Evolutionary conservation across 2,329 filamentous ascomycete species (phyloP), one percentile per base, ranked within the genome.

Genomic region (Annulohypoxylon truncatum): DNA sequence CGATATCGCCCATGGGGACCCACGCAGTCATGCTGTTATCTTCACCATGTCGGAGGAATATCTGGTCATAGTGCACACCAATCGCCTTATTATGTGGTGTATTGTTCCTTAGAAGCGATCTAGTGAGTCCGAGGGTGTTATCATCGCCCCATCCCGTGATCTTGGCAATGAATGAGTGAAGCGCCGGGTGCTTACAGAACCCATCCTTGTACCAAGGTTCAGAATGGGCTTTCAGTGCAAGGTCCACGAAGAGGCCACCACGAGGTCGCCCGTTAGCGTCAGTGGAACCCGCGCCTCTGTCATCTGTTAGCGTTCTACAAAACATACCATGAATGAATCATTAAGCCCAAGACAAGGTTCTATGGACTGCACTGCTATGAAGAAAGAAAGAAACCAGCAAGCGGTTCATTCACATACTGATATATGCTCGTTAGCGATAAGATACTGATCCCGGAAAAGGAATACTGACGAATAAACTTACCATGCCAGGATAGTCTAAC

Each of bases 51-150:
- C 85, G 74, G 50, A 88, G 73, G 69, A 88, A 88, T 20, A 84
- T 87, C 75, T 88, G 85, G 69, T 89, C 86, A 69, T 88, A 88
- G 65, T 89, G 86, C 2, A 89, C 86, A 0, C 86, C 85, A 64
- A 87, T 88, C 0, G 85, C 84, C 67, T 85, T 84, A 51, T 84
- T 86, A 0, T 81, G 81, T 0, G 86, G 86, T 0, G 83, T 84
- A 68, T 87, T 88, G 67, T 88, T 88, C 35, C 86, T 77, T 55
- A 89, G 73, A 9, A 88, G 73, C 1, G 84, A 86, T 29, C 86
- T 77, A 6, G 80, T 76, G 2, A 86, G 76, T 4, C 71, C 77
- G 2, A 85, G 72, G 0, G 83, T 85, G 42, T 82, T 72, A n/a
- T 18, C 35, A 0, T 83, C 79, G 0, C 80, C 83, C 87, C 87